Conservation (phyloP, 345 rosid genomes). For the Gynandropsis gynandra region DNA sequence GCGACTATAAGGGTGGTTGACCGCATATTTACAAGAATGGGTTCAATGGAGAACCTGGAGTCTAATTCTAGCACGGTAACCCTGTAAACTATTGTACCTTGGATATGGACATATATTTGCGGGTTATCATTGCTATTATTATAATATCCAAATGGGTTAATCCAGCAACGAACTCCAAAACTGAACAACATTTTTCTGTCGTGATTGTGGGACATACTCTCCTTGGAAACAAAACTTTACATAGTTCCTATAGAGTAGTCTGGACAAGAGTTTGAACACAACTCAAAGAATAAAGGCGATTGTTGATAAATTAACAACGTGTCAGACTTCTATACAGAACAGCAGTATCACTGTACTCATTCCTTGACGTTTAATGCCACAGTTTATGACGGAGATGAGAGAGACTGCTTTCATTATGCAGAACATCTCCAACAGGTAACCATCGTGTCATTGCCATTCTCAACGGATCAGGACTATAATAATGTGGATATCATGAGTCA, state of each 20-base stretch:
- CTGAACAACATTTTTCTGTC: too few species aligned
- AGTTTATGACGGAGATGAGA: slow-evolving; percentile 99
- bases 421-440: slow-evolving; percentile 71
- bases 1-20: slow-evolving; percentile 75
- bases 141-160: slow-evolving; percentile 8
- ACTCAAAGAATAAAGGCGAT: neutral
- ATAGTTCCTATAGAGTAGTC: too few species aligned
- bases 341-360: slow-evolving; percentile 5
- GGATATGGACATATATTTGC: slow-evolving; percentile 2
- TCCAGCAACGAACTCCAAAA: neutral
- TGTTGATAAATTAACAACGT: neutral
- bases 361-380: slow-evolving; percentile 23
- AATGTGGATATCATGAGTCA: too few species aligned
- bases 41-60: slow-evolving; percentile 75
- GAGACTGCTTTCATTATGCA: slow-evolving; percentile 97
- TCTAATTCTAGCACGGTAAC: slow-evolving; percentile 92
- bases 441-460: slow-evolving; percentile 10
- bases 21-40: slow-evolving; percentile 96
- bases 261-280: too few species aligned
- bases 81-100: slow-evolving; percentile 13
- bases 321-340: neutral
- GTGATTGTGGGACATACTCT: too few species aligned
- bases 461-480: too few species aligned
- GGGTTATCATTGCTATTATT: slow-evolving; percentile 1
- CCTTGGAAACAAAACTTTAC: too few species aligned